Evolutionary conservation across 257 asterid species (phyloP).

Genomic region (Jacaranda mimosifolia): DNA sequence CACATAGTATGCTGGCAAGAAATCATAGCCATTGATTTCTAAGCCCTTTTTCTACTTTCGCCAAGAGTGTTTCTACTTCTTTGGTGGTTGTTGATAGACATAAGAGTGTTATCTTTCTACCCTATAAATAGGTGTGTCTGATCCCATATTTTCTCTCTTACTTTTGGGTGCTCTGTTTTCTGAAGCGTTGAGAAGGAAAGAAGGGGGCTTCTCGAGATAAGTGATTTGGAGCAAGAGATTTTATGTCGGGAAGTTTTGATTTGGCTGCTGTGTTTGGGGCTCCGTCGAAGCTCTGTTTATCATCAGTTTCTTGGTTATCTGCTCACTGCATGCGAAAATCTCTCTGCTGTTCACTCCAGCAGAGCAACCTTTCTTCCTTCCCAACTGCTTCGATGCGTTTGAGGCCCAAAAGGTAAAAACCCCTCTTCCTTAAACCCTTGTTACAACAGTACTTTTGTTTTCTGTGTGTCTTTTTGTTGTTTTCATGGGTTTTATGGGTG

Average conservation of each 20-base stretch:
- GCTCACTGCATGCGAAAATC: conserved; percentile 53
- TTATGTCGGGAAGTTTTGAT: conserved; percentile 92
- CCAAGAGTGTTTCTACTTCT: neutral
- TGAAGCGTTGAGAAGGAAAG: conserved; percentile 30
- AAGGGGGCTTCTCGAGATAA: conserved; percentile 32
- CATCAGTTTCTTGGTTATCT: conserved; percentile 40
- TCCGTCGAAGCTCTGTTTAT: conserved; percentile 58
- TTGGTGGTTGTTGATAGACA: conserved; percentile 18
- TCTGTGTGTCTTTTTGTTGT: conserved; percentile 18
- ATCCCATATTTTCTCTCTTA: conserved; percentile 32
- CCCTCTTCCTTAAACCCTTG: conserved; percentile 41
- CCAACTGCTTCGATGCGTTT: conserved; percentile 95
- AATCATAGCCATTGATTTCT: conserved; percentile 69
- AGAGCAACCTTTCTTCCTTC: conserved; percentile 49
- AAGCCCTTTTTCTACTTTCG: conserved; percentile 50
- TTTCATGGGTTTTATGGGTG: conserved; percentile 13
- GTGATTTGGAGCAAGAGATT: conserved; percentile 55
- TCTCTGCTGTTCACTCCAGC: conserved; percentile 72
- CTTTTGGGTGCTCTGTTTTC: conserved; percentile 32
- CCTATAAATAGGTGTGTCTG: conserved; percentile 47
- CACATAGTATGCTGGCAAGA: conserved; percentile 33
- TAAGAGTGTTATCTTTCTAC: conserved; percentile 2
- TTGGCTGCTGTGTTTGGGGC: conserved; percentile 68
- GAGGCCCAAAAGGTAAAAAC: conserved; percentile 87
- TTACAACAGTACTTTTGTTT: neutral